phyloP scores from a whole-genome alignment of 257 asterid genomes.

The Petunia secreta region DNA sequence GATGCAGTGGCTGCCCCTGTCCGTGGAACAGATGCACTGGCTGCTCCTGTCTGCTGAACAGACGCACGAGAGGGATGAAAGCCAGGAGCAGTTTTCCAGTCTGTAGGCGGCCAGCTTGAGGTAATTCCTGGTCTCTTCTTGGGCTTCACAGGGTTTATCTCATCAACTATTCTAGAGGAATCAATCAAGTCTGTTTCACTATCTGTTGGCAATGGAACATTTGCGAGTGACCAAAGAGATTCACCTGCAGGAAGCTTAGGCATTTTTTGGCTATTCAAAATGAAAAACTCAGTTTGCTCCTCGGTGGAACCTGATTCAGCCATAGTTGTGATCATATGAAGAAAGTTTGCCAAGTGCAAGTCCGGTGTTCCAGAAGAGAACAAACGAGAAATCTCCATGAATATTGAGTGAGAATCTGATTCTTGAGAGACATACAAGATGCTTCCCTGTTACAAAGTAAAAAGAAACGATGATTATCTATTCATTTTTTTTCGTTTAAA shows the following conservation, averaged over 20 bases:
- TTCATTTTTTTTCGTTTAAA: neutral
- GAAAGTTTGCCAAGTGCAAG: conserved; percentile 88
- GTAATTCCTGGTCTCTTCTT: conserved; percentile 41
- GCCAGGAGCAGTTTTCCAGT: conserved; percentile 80
- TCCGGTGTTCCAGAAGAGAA: conserved; percentile 60
- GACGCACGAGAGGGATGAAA: conserved; percentile 23
- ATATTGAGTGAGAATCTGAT: conserved; percentile 72
- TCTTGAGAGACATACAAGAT: conserved; percentile 63
- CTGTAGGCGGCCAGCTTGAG: conserved; percentile 77
- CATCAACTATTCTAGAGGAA: conserved; percentile 37
- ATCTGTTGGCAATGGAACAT: conserved; percentile 39
- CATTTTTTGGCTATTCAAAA: conserved; percentile 79
- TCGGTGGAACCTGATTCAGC: conserved; percentile 79
- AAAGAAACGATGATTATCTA: conserved; percentile 32
- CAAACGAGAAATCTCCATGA: conserved; percentile 72
- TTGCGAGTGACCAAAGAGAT: conserved; percentile 63
- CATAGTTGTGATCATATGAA: conserved; percentile 84
- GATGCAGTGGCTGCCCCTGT: neutral
- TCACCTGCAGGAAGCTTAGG: conserved; percentile 73
- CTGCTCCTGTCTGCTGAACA: conserved; percentile 33
- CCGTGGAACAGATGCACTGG: neutral
- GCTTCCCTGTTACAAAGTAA: conserved; percentile 53
- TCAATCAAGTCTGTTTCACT: conserved; percentile 24
- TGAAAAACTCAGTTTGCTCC: conserved; percentile 82
- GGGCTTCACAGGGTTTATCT: conserved; percentile 31